Conservation (phyloP, 1,139 yeast species). For the Yamadazyma mexicana region DNA sequence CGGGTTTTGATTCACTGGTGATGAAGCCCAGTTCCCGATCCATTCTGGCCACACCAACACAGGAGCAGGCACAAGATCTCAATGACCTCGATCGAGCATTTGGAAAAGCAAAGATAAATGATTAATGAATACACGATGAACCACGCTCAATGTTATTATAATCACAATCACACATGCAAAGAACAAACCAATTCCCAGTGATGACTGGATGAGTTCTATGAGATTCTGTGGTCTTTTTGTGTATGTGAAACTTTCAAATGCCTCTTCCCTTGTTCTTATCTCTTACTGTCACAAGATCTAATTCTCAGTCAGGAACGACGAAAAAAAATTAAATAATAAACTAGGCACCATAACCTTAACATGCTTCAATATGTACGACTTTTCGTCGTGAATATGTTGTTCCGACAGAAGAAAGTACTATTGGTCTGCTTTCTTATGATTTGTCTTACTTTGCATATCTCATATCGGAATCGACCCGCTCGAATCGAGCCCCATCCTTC, state of each 20-base stretch:
- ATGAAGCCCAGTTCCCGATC: conserved; percentile 29
- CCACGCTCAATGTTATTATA: too few species aligned
- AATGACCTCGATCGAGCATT: conserved; percentile 33
- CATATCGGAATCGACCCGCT: background rate
- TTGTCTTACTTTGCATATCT: conserved; percentile 1
- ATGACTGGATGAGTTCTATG: too few species aligned
- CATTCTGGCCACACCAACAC: conserved; percentile 3
- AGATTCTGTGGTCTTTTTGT: too few species aligned
- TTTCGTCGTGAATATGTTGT: conserved; percentile 2
- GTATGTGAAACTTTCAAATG: too few species aligned
- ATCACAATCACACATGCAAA: too few species aligned
- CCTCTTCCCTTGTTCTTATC: too few species aligned
- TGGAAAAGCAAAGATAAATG: conserved; percentile 15
- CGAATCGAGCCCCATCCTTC: background rate
- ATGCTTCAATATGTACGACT: background rate
- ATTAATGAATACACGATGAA: background rate
- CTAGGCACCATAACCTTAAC: background rate
- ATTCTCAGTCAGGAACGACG: background rate
- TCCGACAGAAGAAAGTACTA: conserved; percentile 3
- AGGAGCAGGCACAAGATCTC: conserved; percentile 8
- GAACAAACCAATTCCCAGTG: too few species aligned
- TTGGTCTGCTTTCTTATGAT: background rate
- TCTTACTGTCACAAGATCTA: conserved; percentile 1
- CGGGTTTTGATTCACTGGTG: conserved; percentile 38
- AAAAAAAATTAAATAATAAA: background rate